Evolutionary conservation across 176 grass and related monocot species (phyloP).

Genomic region (Triticum urartu): DNA sequence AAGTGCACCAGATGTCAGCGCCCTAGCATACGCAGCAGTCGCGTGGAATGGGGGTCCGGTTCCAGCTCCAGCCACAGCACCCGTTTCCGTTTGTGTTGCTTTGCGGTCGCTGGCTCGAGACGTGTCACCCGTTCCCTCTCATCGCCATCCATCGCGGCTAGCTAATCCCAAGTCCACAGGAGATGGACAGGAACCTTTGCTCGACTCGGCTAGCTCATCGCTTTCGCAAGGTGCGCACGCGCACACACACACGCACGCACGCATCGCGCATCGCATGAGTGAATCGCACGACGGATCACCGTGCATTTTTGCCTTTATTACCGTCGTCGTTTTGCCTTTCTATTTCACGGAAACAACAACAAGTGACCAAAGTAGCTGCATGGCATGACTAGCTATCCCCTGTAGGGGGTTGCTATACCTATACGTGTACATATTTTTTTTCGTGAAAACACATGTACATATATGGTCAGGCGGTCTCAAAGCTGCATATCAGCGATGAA

Average conservation of each 20-base stretch:
- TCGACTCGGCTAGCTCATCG: no score
- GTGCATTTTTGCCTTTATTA: background rate
- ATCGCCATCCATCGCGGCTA: background rate
- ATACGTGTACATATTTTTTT: background rate
- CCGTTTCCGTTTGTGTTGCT: background rate
- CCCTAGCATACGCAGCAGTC: background rate
- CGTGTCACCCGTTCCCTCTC: background rate
- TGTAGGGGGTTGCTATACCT: background rate
- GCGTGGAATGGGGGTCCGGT: background rate
- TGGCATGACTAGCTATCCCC: no score
- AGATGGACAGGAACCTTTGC: background rate
- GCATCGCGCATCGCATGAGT: background rate
- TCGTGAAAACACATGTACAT: no score
- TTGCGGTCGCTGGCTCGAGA: background rate
- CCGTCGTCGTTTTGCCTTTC: conserved; percentile 7
- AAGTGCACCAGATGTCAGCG: conserved; percentile 24
- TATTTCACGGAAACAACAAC: conserved; percentile 33
- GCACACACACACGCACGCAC: background rate
- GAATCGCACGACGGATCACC: background rate
- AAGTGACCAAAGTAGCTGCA: no score
- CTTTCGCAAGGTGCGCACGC: background rate
- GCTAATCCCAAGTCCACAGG: background rate
- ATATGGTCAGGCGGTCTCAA: no score
- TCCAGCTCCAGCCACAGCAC: background rate
- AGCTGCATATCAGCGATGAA: no score